Base-by-base conservation (phyloP, 1,284 basidiomycete species). In the Pseudozyma flocculosa region DNA sequence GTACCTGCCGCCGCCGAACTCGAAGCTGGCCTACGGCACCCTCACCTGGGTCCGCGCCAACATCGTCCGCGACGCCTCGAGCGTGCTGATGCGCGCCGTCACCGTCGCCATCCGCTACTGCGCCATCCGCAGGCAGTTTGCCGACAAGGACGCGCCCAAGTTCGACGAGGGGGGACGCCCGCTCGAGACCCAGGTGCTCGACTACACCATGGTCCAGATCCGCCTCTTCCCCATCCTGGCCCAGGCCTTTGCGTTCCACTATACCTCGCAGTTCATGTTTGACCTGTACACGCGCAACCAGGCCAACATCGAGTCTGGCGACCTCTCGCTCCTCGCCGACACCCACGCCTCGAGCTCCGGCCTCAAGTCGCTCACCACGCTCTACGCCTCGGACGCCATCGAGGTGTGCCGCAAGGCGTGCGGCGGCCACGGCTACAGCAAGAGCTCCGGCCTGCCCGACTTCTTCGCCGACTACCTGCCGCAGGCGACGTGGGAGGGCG, bases 141-240 rank as follows among this genome's bases (percentile, higher is more conserved):
- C 75, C 24, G 78, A 79, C 56, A 70, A 70, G 10, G 79, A 80
- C 45, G 75, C 78, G 3, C 78, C 78, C 42, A 70, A 72, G 52
- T 73, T 70, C 17, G 70, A 70, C 44, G 70, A 74, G 42, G 61
- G 61, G n/a, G 57, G 59, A 44, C 65, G 77, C 62, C 70, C 75
- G 19, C 67, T 75, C 45, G 79, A 80, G 65, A 77, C 71, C 14
- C 76, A 76, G 50, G 78, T 80, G 1, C 59, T 80, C 34, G 78
- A 79, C 70, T 80, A 80, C 65, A 70, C 73, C 38, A 73, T 78
- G 65, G 78, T 79, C 7, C 76, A 79, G 54, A 70, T 71, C 38
- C 69, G 79, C n/a, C 66, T 80, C 45, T 78, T 80, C 64, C 79
- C 79, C 17, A 73, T 78, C 37, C 63, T 80, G 42, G 79, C 78